Conservation (phyloP, 2,329 filamentous ascomycete genomes). For the Fusarium siculi region DNA sequence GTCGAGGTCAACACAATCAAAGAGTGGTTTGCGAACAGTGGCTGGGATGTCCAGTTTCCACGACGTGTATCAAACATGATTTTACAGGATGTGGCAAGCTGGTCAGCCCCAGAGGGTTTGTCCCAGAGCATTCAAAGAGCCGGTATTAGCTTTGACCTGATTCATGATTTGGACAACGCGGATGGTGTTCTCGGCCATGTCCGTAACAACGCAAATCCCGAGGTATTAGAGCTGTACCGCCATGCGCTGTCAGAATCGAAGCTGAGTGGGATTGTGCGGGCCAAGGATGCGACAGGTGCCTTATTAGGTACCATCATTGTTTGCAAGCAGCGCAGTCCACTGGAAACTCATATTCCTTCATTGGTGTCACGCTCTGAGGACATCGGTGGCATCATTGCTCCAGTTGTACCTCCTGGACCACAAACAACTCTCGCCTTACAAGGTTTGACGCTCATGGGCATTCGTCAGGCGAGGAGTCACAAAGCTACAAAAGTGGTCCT, state of each 20-base stretch:
- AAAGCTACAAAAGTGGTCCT: conserved; percentile 78
- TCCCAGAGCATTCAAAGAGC: conserved; percentile 77
- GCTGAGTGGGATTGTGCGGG: conserved; percentile 83
- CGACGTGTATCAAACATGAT: conserved; percentile 73
- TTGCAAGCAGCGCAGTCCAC: conserved; percentile 74
- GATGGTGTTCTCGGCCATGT: conserved; percentile 80
- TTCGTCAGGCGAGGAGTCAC: conserved; percentile 83
- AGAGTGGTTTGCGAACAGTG: conserved; percentile 89
- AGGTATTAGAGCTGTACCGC: conserved; percentile 82
- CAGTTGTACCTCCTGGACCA: conserved; percentile 75
- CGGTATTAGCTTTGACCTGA: conserved; percentile 82
- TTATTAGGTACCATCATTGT: conserved; percentile 84
- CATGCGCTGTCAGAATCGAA: conserved; percentile 77
- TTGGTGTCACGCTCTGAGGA: conserved; percentile 68
- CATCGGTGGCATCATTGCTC: conserved; percentile 82
- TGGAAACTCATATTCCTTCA: conserved; percentile 76
- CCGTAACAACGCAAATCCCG: conserved; percentile 77
- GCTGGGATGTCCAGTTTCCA: conserved; percentile 80
- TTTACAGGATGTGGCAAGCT: conserved; percentile 76
- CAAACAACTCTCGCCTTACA: conserved; percentile 78
- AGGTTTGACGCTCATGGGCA: conserved; percentile 81
- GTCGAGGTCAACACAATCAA: conserved; percentile 59
- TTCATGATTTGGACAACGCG: conserved; percentile 81
- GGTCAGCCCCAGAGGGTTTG: conserved; percentile 81
- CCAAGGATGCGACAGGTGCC: conserved; percentile 74